Base-by-base conservation (phyloP, 2,329 filamentous ascomycete genomes). In the Rachicladosporium sp. region DNA sequence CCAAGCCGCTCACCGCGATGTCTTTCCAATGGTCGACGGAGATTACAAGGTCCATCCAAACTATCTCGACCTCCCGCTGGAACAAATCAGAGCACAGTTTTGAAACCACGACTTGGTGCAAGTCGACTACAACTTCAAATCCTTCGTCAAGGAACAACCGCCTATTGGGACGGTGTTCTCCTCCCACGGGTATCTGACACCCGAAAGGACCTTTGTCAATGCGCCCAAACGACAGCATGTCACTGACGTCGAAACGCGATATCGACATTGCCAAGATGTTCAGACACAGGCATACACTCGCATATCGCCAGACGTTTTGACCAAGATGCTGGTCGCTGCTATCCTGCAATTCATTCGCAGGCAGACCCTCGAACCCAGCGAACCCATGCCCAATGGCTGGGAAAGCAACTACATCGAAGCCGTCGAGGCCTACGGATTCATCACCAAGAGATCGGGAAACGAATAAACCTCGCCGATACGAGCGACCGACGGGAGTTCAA, bases 111-210 rank as follows among this genome's bases (percentile, higher is more conserved):
- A 29, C 37, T 19, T 36, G 19, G 11, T 42, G 27, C 36, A 31
- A 6, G 10, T 31, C 2, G 19, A 40, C 2, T 40, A 40, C 29
- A 19, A 37, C 15, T 10, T 12, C 10, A 23, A 23, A 11, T 9
- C 12, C 3, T 43, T 41, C 19, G 12, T 47, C 31, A 9, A 29
- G 29, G 40, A 47, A 19, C 5, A 12, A 10, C 23, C 36, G 31
- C 45, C 29, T 30, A 21, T 47, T 10, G 34, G 45, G 31, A 45
- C 43, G 23, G 19, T 15, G 8, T 43, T 47, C 19, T 30, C 30
- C 6, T 7, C 8, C 2, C n/a, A 23, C 27, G 31, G 40, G 2
- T 47, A 47, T 12, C 15, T 39, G 7, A 35, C 29, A 6, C 43
- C 13, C 11, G 31, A 44, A 29, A 31, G 43, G 10, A 37, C 38